Conservation (phyloP, 2,329 filamentous ascomycete species). For the Epichloe typhina region DNA sequence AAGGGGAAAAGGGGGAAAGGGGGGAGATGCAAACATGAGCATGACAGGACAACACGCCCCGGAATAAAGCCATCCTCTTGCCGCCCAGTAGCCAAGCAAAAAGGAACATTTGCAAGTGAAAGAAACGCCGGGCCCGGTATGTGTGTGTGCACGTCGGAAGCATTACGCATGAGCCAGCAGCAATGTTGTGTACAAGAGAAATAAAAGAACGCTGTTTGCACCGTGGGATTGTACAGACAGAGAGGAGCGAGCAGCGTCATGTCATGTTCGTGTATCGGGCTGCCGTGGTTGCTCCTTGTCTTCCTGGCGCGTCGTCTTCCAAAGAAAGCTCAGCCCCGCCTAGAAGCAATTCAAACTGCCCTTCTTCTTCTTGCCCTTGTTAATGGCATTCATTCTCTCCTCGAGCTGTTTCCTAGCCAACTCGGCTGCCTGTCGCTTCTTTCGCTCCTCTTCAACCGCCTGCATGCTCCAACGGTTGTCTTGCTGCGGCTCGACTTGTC, state of each 20-base stretch:
- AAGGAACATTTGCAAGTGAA: not conserved
- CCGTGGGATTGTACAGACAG: not conserved
- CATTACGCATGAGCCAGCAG: not conserved
- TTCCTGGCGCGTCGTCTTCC: constrained; percentile 4
- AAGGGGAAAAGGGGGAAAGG: not conserved
- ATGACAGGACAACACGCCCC: not conserved
- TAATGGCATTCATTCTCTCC: constrained; percentile 86
- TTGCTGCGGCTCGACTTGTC: constrained; percentile 31
- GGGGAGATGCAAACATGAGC: not conserved
- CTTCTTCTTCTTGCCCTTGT: constrained; percentile 88
- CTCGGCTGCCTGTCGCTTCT: constrained; percentile 82
- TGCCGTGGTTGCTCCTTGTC: not conserved
- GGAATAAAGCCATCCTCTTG: not conserved
- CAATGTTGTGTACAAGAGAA: not conserved
- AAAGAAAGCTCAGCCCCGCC: constrained; percentile 10
- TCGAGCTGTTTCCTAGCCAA: constrained; percentile 79
- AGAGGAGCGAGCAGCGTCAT: no score
- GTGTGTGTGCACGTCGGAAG: not conserved
- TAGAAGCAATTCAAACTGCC: constrained; percentile 96
- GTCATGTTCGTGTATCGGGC: not conserved
- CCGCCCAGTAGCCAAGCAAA: not conserved
- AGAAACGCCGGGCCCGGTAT: not conserved
- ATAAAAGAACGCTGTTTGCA: not conserved
- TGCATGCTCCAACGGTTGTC: constrained; percentile 61
- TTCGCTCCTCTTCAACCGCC: constrained; percentile 90